These are phyloP conservation scores for Articulospora tetracladia DNA, from an alignment of 495 filamentous ascomycete genomes.

Conservation along the genomic window DNA sequence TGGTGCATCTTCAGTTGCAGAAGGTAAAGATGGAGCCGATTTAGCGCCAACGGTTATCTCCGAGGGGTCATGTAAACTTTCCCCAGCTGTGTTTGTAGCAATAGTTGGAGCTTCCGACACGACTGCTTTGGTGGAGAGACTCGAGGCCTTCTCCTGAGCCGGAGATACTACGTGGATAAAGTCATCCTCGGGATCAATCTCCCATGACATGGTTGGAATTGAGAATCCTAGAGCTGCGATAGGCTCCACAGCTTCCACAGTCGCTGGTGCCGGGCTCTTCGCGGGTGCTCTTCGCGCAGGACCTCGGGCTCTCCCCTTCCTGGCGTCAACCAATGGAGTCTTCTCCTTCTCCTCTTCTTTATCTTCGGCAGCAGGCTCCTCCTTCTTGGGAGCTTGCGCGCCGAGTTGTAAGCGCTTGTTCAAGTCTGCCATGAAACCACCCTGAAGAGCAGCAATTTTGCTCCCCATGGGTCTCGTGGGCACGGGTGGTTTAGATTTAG, in stretches of 20 bases:
- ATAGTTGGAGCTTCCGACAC: slow-evolving; percentile 29
- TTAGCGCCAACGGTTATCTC: slow-evolving; percentile 8
- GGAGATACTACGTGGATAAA: slow-evolving; percentile 29
- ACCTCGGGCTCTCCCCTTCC: slow-evolving; percentile 86
- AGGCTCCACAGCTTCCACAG: slow-evolving; percentile 23
- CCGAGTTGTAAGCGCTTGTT: slow-evolving; percentile 82
- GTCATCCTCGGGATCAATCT: slow-evolving; percentile 50
- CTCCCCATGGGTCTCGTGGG: slow-evolving; percentile 75
- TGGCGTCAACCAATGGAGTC: slow-evolving; percentile 73
- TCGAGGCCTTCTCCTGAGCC: slow-evolving; percentile 20
- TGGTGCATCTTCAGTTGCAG: slow-evolving; percentile 12
- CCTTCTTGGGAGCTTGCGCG: slow-evolving; percentile 68
- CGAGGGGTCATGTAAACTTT: slow-evolving; percentile 27
- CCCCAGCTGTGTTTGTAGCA: slow-evolving; percentile 24
- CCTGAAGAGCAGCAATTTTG: slow-evolving; percentile 88
- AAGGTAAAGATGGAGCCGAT: slow-evolving; percentile 1
- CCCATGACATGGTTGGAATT: slow-evolving; percentile 39
- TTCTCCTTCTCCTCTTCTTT: slow-evolving; percentile 62
- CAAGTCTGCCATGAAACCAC: slow-evolving; percentile 85
- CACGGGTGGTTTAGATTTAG: slow-evolving; percentile 69
- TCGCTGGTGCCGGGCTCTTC: slow-evolving; percentile 29
- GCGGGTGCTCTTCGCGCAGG: slow-evolving; percentile 69
- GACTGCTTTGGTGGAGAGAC: slow-evolving; percentile 15
- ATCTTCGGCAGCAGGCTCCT: slow-evolving; percentile 54
- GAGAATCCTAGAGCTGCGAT: slow-evolving; percentile 28